These are phyloP conservation scores for Hansenula anomala DNA, from an alignment of 1,139 yeast species.

Conservation along the genomic window DNA sequence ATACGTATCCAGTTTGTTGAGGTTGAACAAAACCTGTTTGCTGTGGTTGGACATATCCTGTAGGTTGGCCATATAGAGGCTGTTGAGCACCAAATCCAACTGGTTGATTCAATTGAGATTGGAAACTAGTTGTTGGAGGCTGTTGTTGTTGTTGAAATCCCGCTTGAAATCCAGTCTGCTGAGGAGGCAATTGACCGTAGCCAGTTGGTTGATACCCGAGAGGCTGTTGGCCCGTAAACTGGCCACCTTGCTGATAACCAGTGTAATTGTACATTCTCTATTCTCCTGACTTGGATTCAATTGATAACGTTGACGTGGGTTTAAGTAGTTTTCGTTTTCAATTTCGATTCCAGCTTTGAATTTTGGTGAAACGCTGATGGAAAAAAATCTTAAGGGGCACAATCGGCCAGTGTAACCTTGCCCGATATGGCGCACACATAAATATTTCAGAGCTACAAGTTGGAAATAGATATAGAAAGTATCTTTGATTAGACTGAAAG, in stretches of 20 bases:
- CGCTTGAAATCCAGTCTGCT: slow-evolving; percentile 14
- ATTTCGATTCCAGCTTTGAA: background rate
- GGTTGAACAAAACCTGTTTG: slow-evolving; percentile 6
- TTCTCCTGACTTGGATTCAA: background rate
- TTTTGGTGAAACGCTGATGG: background rate
- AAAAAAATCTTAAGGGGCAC: background rate
- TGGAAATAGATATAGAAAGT: too few species aligned
- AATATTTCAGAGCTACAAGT: too few species aligned
- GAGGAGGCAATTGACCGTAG: slow-evolving; percentile 10
- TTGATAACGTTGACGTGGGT: too few species aligned
- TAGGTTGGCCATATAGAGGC: slow-evolving; percentile 15
- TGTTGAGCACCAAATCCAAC: slow-evolving; percentile 7
- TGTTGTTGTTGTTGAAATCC: slow-evolving; percentile 2
- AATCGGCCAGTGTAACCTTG: background rate
- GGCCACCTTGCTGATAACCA: slow-evolving; percentile 7
- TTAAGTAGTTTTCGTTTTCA: too few species aligned
- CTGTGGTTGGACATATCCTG: slow-evolving; percentile 9
- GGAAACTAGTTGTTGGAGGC: slow-evolving; percentile 2
- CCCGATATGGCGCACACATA: background rate
- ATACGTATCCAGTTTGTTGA: slow-evolving; percentile 11
- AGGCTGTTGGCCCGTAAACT: slow-evolving; percentile 9
- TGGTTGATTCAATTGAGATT: slow-evolving; percentile 1
- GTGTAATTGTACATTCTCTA: slow-evolving; percentile 10
- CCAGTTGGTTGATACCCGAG: slow-evolving; percentile 9
- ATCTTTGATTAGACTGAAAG: too few species aligned